phyloP scores from a whole-genome alignment of 768 basidiomycete genomes.

The Termitomyces sp. region DNA sequence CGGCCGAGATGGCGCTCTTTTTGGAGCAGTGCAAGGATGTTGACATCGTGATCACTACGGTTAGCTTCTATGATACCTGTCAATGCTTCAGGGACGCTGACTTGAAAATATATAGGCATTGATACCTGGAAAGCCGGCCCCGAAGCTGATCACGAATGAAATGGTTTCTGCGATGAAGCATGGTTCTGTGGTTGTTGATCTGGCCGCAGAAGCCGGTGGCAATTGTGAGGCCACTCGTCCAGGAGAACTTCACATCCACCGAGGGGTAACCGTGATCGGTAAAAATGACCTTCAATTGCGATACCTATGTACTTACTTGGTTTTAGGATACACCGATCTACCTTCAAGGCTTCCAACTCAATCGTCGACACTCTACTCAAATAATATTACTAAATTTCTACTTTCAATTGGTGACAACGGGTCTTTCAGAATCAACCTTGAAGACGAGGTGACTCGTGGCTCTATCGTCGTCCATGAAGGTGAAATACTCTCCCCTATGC shows the following conservation, averaged over 20 bases:
- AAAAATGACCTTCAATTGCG: background rate
- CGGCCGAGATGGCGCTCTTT: constrained; percentile 85
- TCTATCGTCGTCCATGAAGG: constrained; percentile 73
- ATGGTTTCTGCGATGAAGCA: constrained; percentile 92
- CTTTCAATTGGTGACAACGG: constrained; percentile 67
- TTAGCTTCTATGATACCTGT: constrained; percentile 20
- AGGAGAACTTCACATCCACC: constrained; percentile 61
- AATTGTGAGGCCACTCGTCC: constrained; percentile 82
- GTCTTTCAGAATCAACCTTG: constrained; percentile 62
- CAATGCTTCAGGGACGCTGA: background rate
- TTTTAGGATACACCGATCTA: constrained; percentile 73
- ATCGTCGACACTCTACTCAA: constrained; percentile 85
- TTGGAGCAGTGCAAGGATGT: constrained; percentile 86
- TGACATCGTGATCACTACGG: constrained; percentile 85
- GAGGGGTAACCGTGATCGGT: constrained; percentile 85
- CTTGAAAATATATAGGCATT: constrained; percentile 45
- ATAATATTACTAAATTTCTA: constrained; percentile 88
- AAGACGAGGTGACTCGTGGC: constrained; percentile 82
- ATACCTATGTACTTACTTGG: background rate
- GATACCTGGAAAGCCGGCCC: constrained; percentile 84
- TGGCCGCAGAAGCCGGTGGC: constrained; percentile 86
- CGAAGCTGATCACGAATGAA: constrained; percentile 77
- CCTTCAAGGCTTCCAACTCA: constrained; percentile 88
- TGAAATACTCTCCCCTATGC: constrained; percentile 56
- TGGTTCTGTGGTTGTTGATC: constrained; percentile 83